These are phyloP conservation scores for Hypoxylon subgilvum DNA, from an alignment of 495 filamentous ascomycete genomes.

Conservation along the genomic window DNA sequence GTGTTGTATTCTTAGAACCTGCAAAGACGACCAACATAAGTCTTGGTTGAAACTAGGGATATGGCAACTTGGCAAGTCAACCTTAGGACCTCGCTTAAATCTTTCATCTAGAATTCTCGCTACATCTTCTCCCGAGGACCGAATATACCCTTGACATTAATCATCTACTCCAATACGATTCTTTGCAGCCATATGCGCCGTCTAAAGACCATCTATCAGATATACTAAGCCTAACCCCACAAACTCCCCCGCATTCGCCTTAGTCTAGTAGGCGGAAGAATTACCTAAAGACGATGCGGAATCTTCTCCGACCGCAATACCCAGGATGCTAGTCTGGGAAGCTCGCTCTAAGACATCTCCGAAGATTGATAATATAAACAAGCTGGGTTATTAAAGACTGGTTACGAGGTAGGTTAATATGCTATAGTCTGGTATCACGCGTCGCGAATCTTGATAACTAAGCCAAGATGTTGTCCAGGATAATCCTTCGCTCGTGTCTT, in stretches of 20 bases:
- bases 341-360: slow-evolving; percentile 29
- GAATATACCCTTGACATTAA: slow-evolving; percentile 19
- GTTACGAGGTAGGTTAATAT: slow-evolving; percentile 33
- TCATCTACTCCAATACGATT: slow-evolving; percentile 17
- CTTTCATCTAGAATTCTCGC: slow-evolving; percentile 13
- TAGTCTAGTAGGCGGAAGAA: slow-evolving; percentile 32
- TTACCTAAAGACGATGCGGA: slow-evolving; percentile 23
- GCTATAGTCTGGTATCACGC: slow-evolving; percentile 18
- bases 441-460: slow-evolving; percentile 18
- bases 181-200: slow-evolving; percentile 37
- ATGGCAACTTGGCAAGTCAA: background rate
- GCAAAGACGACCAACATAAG: background rate
- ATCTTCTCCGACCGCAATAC: slow-evolving; percentile 6
- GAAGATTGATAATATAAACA: slow-evolving; percentile 39
- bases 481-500: slow-evolving; percentile 22
- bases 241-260: slow-evolving; percentile 36
- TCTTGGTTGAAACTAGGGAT: background rate
- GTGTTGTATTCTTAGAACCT: too few species aligned
- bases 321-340: slow-evolving; percentile 6
- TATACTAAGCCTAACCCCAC: slow-evolving; percentile 29
- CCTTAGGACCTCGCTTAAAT: background rate
- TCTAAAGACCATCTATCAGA: slow-evolving; percentile 17
- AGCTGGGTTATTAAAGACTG: slow-evolving; percentile 23
- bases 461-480: slow-evolving; percentile 27
- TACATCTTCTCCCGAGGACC: slow-evolving; percentile 29